Evolutionary conservation across 331 rosid species (phyloP).

Genomic region (Malus hybrid): DNA sequence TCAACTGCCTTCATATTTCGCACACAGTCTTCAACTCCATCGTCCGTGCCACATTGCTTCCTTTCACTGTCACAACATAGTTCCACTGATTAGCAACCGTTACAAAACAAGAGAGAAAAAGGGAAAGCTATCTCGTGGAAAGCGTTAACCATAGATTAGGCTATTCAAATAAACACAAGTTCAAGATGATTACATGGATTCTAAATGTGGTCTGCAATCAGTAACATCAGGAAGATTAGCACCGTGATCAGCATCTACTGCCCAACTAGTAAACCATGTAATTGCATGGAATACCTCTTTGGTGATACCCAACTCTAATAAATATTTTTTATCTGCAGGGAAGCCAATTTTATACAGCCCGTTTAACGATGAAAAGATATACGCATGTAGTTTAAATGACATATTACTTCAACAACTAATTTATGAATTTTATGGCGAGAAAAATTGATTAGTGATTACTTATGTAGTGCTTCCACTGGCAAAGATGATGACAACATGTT

Average conservation of each 20-base stretch:
- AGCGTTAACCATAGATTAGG: background rate
- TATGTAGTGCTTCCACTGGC: slow-evolving; percentile 88
- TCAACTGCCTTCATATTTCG: slow-evolving; percentile 56
- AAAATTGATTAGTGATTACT: slow-evolving; percentile 56
- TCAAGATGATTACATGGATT: slow-evolving; percentile 40
- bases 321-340: slow-evolving; percentile 59
- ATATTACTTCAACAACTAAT: background rate
- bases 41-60: slow-evolving; percentile 26
- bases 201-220: slow-evolving; percentile 23
- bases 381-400: background rate
- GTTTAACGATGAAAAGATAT: slow-evolving; percentile 9
- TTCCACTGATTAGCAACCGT: background rate
- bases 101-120: background rate
- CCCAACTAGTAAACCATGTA: slow-evolving; percentile 97
- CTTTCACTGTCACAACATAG: slow-evolving; percentile 33
- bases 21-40: slow-evolving; percentile 47
- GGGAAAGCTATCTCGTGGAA: background rate
- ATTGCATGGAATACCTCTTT: slow-evolving; percentile 73
- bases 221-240: slow-evolving; percentile 47
- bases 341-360: background rate
- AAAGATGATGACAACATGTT: slow-evolving; percentile 96
- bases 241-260: slow-evolving; percentile 71
- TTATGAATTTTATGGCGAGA: slow-evolving; percentile 1
- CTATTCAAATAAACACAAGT: background rate
- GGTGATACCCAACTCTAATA: slow-evolving; percentile 55